phyloP scores from a whole-genome alignment of 495 filamentous ascomycete genomes.

The Aspergillus olivimuriae region DNA sequence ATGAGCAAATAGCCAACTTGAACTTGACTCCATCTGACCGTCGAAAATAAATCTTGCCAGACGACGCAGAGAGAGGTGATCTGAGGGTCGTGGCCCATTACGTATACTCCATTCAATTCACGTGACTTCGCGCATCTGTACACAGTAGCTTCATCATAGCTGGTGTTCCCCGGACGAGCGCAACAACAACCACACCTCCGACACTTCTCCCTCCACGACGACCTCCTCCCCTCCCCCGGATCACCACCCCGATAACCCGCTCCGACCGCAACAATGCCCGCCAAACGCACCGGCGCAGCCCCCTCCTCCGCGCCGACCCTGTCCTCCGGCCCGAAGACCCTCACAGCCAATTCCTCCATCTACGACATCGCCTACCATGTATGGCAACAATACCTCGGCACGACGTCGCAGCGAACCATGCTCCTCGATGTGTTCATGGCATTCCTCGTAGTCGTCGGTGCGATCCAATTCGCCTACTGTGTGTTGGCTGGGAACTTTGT shows the following conservation, averaged over 20 bases:
- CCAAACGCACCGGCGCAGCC: constrained; percentile 42
- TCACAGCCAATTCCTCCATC: constrained; percentile 39
- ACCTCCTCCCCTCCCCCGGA: not conserved
- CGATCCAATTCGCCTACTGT: constrained; percentile 89
- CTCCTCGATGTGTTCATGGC: constrained; percentile 88
- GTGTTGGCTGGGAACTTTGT: constrained; percentile 92
- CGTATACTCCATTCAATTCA: too few species aligned
- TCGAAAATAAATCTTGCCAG: too few species aligned
- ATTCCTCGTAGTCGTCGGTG: constrained; percentile 81
- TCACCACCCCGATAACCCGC: constrained; percentile 31
- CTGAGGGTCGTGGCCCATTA: too few species aligned
- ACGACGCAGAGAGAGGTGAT: too few species aligned
- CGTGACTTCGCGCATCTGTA: constrained; percentile 7
- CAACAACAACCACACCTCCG: constrained; percentile 8
- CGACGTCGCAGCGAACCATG: constrained; percentile 85
- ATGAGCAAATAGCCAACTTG: too few species aligned
- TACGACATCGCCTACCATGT: constrained; percentile 50
- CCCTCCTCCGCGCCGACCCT: constrained; percentile 29
- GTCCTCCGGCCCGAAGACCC: constrained; percentile 38
- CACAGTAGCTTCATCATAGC: constrained; percentile 7
- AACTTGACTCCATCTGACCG: too few species aligned
- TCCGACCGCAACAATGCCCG: constrained; percentile 33
- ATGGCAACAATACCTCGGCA: constrained; percentile 66
- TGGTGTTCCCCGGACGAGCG: not conserved
- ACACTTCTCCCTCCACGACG: not conserved